A percentile compares a stretch with the other conserved stretches of the same genome.
Conservation (phyloP, 352 stramenopile species). For the Sclerospora graminicola region DNA sequence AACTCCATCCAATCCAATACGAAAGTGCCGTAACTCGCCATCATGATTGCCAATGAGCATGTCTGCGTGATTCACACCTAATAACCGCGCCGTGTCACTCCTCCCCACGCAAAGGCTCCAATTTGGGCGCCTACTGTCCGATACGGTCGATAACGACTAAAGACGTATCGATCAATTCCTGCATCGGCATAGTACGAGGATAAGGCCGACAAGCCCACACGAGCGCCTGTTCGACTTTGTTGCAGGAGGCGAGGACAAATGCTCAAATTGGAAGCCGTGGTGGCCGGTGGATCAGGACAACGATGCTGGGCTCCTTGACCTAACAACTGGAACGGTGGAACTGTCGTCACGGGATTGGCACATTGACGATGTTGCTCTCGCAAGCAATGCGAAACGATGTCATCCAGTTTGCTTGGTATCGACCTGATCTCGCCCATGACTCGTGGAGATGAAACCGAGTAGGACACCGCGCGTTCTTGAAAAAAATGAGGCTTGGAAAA, state of each 20-base stretch:
- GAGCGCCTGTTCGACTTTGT: constrained; percentile 39
- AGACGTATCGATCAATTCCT: constrained; percentile 69
- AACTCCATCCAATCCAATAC: constrained; percentile 51
- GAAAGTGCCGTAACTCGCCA: constrained; percentile 43
- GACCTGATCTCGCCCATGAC: no score
- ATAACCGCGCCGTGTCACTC: constrained; percentile 52
- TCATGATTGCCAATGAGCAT: constrained; percentile 71
- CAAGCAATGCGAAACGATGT: constrained; percentile 82
- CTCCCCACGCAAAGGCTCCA: constrained; percentile 41
- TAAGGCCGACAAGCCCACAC: constrained; percentile 28
- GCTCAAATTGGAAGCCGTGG: no score
- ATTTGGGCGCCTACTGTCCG: constrained; percentile 46
- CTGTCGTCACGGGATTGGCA: constrained; percentile 74
- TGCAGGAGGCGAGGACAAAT: constrained; percentile 55
- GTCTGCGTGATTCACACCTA: constrained; percentile 45
- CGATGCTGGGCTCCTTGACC: constrained; percentile 43
- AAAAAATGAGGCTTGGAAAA: constrained; percentile 34
- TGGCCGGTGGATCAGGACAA: constrained; percentile 59
- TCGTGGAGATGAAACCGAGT: constrained; percentile 11
- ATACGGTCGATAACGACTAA: constrained; percentile 64
- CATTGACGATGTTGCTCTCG: no score
- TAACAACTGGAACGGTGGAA: constrained; percentile 77
- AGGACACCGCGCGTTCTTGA: constrained; percentile 10
- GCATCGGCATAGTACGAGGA: constrained; percentile 47
- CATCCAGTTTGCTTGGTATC: constrained; percentile 62